Evolutionary conservation across 352 stramenopile genomes (phyloP).

Genomic region (Globisporangium megalacanthum): DNA sequence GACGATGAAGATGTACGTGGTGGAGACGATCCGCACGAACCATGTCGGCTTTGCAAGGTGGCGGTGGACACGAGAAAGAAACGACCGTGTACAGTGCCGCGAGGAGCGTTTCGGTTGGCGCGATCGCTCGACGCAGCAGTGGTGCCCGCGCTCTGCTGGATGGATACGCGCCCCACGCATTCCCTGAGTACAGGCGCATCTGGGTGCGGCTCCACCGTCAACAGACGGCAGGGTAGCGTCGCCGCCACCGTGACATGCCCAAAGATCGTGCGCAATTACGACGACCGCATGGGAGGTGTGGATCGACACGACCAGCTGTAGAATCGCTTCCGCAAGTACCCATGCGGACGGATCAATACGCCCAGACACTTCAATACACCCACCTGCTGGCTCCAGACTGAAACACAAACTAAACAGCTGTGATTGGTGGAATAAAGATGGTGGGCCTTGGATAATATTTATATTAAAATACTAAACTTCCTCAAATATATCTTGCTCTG

Average conservation of each 20-base stretch:
- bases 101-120: background rate
- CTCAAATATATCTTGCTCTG: too few species aligned
- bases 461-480: too few species aligned
- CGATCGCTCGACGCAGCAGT: background rate
- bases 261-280: background rate
- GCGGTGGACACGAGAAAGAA: background rate
- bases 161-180: background rate
- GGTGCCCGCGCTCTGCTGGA: background rate
- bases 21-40: background rate
- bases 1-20: background rate
- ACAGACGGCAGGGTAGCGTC: background rate
- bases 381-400: too few species aligned
- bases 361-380: too few species aligned
- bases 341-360: too few species aligned
- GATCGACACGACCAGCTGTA: background rate
- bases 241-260: background rate
- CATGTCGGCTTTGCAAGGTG: background rate
- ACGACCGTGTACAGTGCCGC: background rate
- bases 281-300: background rate
- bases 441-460: too few species aligned
- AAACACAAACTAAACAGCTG: too few species aligned
- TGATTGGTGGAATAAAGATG: too few species aligned
- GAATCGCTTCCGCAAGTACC: too few species aligned
- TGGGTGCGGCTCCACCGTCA: background rate
- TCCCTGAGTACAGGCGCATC: background rate